These are phyloP conservation scores for Apiospora sp. DNA, from an alignment of 2,329 filamentous ascomycete genomes.

Conservation along the genomic window DNA sequence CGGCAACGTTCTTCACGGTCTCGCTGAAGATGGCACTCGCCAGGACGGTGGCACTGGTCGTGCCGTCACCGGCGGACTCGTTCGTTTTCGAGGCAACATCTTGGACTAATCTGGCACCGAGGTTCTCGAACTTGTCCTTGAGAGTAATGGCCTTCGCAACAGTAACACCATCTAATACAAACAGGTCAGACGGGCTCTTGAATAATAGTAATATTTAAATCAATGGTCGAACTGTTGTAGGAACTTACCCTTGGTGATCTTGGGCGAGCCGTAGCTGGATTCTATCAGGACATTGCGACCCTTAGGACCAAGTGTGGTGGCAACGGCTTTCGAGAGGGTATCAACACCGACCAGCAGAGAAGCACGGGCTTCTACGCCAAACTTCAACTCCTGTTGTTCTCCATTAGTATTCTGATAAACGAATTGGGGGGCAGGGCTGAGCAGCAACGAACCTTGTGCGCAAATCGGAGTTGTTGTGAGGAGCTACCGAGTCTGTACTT, in stretches of 20 bases:
- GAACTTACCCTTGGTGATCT: conserved; percentile 95
- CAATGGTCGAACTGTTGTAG: not conserved
- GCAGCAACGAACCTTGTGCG: conserved; percentile 82
- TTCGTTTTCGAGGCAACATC: conserved; percentile 99
- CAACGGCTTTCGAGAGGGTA: conserved; percentile 94
- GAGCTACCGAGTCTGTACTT: conserved; percentile 72
- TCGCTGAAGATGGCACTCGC: conserved; percentile 99
- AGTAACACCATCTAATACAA: conserved; percentile 80
- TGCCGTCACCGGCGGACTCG: conserved; percentile 98
- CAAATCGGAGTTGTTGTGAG: conserved; percentile 91
- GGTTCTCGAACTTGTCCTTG: conserved; percentile 99
- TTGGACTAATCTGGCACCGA: conserved; percentile 94
- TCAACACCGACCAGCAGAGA: conserved; percentile 92
- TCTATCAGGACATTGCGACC: conserved; percentile 98
- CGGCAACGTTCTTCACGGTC: conserved; percentile 99
- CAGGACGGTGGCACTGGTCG: conserved; percentile 96
- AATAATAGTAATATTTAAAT: not conserved
- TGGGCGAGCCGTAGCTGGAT: conserved; percentile 97
- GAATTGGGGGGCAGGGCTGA: not conserved
- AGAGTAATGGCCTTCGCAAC: conserved; percentile 89
- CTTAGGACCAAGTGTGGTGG: conserved; percentile 96
- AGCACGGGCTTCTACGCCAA: conserved; percentile 93
- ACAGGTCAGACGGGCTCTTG: conserved; percentile 23
- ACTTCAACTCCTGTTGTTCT: conserved; percentile 85
- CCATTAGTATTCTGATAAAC: conserved; percentile 29